Evolutionary conservation across 1,139 yeast species (phyloP).

Genomic region (Groenewaldozyma sp.): DNA sequence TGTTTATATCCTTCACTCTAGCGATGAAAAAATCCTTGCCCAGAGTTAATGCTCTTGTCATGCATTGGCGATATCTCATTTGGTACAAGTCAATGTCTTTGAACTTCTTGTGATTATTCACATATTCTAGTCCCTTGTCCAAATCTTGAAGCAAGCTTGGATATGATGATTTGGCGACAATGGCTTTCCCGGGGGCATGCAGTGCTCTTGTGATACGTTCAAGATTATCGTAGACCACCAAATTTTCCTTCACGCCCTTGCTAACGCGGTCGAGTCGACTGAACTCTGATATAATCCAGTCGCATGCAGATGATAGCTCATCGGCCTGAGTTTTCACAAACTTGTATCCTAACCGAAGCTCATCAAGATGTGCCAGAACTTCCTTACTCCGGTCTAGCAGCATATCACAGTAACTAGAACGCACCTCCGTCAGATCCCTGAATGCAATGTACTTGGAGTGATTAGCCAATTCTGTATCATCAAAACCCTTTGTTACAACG

Average conservation of each 20-base stretch:
- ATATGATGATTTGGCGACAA: conserved; percentile 52
- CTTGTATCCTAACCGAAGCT: conserved; percentile 42
- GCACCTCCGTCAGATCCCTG: conserved; percentile 27
- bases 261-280: conserved; percentile 37
- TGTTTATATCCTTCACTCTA: conserved; percentile 42
- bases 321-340: conserved; percentile 51
- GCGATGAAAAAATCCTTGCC: conserved; percentile 57
- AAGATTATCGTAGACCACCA: conserved; percentile 57
- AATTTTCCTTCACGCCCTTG: conserved; percentile 42
- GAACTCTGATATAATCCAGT: conserved; percentile 45
- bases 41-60: conserved; percentile 73
- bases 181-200: conserved; percentile 59
- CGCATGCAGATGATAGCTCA: conserved; percentile 54
- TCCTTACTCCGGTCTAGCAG: conserved; percentile 37
- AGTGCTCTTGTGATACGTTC: conserved; percentile 61
- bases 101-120: conserved; percentile 36
- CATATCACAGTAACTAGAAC: conserved; percentile 22
- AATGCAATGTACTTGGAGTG: conserved; percentile 18
- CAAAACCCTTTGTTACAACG: conserved; percentile 10
- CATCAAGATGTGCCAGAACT: conserved; percentile 37
- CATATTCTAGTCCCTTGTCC: conserved; percentile 49
- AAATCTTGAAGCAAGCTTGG: conserved; percentile 45
- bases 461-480: conserved; percentile 22
- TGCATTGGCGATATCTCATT: conserved; percentile 71
- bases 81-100: conserved; percentile 64